Conservation (phyloP, 163 green algal species). For the Scenedesmus sp. region DNA sequence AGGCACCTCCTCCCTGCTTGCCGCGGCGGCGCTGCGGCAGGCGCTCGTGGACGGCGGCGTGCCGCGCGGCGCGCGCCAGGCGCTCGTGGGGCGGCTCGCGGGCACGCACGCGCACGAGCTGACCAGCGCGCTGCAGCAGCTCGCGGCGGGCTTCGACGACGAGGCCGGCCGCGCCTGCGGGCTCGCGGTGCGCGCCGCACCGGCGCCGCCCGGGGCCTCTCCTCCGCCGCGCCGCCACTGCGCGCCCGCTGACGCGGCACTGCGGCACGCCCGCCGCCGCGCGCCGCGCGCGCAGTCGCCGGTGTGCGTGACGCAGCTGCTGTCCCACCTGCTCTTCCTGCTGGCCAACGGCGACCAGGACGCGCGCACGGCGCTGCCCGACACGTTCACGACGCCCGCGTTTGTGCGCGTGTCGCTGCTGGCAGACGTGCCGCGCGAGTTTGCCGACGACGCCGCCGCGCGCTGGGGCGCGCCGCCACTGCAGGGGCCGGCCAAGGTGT, state of each 20-base stretch:
- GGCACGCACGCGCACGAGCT: slow-evolving; percentile 81
- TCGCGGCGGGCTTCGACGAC: slow-evolving; percentile 61
- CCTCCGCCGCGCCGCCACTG: neutral
- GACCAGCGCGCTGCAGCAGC: slow-evolving; percentile 58
- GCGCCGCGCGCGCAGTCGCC: neutral
- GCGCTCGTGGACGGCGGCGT: slow-evolving; percentile 31
- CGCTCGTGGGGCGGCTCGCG: slow-evolving; percentile 57
- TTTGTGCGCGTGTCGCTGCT: slow-evolving; percentile 62
- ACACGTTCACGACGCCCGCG: slow-evolving; percentile 72
- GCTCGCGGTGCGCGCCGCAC: slow-evolving; percentile 16
- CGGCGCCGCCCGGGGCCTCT: too few relatives aligned
- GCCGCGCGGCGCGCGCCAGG: slow-evolving; percentile 31
- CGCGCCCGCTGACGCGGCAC: neutral
- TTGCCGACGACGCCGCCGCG: slow-evolving; percentile 52
- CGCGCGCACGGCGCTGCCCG: slow-evolving; percentile 65
- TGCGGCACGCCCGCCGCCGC: too few relatives aligned
- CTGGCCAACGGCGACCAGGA: slow-evolving; percentile 27
- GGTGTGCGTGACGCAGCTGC: slow-evolving; percentile 44
- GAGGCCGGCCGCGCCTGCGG: slow-evolving; percentile 42
- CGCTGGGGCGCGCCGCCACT: slow-evolving; percentile 38
- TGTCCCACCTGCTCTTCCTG: slow-evolving; percentile 69
- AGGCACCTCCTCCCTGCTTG: slow-evolving; percentile 67
- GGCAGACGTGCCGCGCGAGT: slow-evolving; percentile 45
- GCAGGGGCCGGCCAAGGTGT: slow-evolving; percentile 35
- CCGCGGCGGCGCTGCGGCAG: slow-evolving; percentile 51